Percentiles rank a stretch among this genome's conserved stretches.
Evolutionary conservation across 441 rosid species (phyloP).

Genomic region (Brassica hybrid): DNA sequence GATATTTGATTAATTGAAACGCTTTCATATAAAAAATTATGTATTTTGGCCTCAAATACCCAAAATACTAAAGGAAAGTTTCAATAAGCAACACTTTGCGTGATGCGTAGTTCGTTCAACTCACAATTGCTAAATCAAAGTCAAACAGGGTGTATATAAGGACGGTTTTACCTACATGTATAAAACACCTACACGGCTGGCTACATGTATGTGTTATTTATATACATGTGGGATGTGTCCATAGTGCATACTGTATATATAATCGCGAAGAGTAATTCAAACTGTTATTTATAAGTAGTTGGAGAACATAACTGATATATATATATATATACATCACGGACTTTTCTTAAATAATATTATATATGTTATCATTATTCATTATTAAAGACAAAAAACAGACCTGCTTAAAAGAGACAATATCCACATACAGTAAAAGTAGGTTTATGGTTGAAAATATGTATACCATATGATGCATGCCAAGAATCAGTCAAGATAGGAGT

Average conservation of each 20-base stretch:
- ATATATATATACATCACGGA: neutral
- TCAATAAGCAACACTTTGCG: slow-evolving; percentile 8
- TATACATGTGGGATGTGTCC: slow-evolving; percentile 6
- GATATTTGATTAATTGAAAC: slow-evolving; percentile 13
- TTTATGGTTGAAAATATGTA: neutral
- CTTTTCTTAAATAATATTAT: neutral
- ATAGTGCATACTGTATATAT: neutral
- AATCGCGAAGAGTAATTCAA: neutral
- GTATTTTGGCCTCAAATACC: neutral
- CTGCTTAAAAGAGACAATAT: too few species aligned
- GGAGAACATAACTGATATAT: neutral
- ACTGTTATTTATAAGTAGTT: neutral
- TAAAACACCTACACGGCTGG: too few species aligned
- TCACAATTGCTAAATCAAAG: slow-evolving; percentile 24
- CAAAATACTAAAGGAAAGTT: neutral
- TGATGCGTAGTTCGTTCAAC: too few species aligned
- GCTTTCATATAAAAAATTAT: neutral
- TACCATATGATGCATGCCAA: neutral
- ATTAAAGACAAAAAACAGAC: neutral
- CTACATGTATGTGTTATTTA: neutral
- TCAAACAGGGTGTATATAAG: slow-evolving; percentile 31
- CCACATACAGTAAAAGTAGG: neutral
- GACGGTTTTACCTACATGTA: slow-evolving; percentile 24
- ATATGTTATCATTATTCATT: neutral
- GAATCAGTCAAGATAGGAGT: neutral